Evolutionary conservation across 2,329 filamentous ascomycete genomes (phyloP).

Genomic region (Penicillium fuscoglaucum): DNA sequence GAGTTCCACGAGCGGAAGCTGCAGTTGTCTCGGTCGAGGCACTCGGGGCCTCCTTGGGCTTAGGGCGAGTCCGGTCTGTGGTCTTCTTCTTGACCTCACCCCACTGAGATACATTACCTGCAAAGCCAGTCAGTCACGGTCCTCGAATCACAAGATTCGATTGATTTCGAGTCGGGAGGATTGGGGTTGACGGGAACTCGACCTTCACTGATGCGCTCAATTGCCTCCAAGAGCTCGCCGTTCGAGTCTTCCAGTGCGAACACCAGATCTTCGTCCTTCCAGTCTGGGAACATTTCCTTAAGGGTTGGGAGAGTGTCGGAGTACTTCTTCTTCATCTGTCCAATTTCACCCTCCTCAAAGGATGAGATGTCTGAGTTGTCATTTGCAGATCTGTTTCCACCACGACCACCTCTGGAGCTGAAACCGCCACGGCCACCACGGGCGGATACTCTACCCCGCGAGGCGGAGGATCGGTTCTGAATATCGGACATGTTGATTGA

Average conservation of each 20-base stretch:
- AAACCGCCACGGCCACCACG: conserved; percentile 81
- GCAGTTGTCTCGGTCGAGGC: conserved; percentile 36
- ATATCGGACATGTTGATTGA: conserved; percentile 82
- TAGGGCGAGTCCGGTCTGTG: conserved; percentile 47
- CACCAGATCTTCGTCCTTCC: conserved; percentile 92
- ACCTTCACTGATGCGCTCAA: conserved; percentile 55
- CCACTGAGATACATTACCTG: conserved; percentile 55
- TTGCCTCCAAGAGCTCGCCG: conserved; percentile 50
- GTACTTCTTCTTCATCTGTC: conserved; percentile 88
- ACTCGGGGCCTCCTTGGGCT: conserved; percentile 47
- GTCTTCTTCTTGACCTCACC: conserved; percentile 55
- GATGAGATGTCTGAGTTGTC: conserved; percentile 65
- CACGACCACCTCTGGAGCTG: conserved; percentile 68
- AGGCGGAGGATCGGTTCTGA: conserved; percentile 77
- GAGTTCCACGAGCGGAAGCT: conserved; percentile 41
- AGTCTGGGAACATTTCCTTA: conserved; percentile 91
- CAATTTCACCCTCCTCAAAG: conserved; percentile 82
- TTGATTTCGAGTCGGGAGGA: conserved; percentile 2
- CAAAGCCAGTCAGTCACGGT: conserved; percentile 15
- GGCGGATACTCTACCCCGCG: conserved; percentile 84
- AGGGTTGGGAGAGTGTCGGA: conserved; percentile 74
- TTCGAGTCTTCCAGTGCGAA: conserved; percentile 81
- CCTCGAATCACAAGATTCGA: conserved; percentile 2
- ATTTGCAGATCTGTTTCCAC: conserved; percentile 68
- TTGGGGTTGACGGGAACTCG: conserved; percentile 10